Evolutionary conservation across 2,329 filamentous ascomycete species (phyloP).

Genomic region (Thelonectria discophora): DNA sequence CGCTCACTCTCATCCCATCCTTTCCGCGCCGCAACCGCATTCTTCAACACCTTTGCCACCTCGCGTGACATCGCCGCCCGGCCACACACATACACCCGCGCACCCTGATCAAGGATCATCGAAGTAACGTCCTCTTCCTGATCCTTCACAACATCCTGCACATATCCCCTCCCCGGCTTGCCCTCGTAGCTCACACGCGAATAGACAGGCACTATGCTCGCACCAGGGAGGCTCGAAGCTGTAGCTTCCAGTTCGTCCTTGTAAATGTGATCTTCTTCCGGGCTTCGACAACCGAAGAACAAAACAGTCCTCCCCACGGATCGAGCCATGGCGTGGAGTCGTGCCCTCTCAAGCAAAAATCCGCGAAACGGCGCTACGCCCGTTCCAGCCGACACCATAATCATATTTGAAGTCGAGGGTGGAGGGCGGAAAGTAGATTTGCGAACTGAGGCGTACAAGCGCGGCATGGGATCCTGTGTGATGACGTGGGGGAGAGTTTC

Average conservation of each 20-base stretch:
- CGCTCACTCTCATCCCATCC: neutral
- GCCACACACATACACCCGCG: conserved; percentile 15
- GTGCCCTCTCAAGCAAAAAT: conserved; percentile 39
- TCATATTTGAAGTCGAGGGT: conserved; percentile 52
- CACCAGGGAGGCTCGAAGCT: neutral
- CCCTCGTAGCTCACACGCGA: conserved; percentile 9
- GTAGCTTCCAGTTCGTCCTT: conserved; percentile 28
- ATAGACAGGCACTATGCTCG: conserved; percentile 4
- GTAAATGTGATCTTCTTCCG: conserved; percentile 65
- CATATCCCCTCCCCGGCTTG: conserved; percentile 13
- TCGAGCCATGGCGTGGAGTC: conserved; percentile 28
- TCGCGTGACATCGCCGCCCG: conserved; percentile 17
- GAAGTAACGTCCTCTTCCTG: neutral
- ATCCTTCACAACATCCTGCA: conserved; percentile 9
- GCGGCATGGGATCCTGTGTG: conserved; percentile 37
- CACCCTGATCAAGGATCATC: conserved; percentile 4
- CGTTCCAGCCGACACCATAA: conserved; percentile 62
- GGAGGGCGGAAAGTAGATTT: conserved; percentile 55
- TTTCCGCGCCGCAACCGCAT: neutral
- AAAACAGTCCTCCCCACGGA: conserved; percentile 46
- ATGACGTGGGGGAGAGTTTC: conserved; percentile 12
- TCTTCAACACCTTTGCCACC: conserved; percentile 5
- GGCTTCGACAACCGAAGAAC: conserved; percentile 67
- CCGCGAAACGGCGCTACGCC: conserved; percentile 55
- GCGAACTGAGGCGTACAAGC: conserved; percentile 1